Conservation (phyloP, 257 asterid genomes). For the Thymus quinquecostatus region DNA sequence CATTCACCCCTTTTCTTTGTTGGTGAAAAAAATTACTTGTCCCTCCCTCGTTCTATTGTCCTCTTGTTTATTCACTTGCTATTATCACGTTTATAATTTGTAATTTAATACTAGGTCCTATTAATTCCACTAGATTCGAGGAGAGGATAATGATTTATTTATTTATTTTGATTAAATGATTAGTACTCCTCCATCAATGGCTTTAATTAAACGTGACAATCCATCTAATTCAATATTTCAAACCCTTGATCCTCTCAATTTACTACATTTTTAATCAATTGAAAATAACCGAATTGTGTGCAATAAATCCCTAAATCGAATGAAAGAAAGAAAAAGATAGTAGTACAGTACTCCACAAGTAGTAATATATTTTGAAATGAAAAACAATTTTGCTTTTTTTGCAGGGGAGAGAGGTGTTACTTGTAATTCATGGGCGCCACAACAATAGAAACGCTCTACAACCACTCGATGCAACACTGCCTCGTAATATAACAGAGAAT, state of each 20-base stretch:
- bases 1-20: slow-evolving; percentile 15
- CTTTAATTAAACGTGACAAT: background rate
- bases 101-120: background rate
- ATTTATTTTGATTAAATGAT: background rate
- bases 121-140: background rate
- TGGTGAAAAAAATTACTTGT: background rate
- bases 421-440: slow-evolving; percentile 47
- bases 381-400: background rate
- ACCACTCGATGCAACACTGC: slow-evolving; percentile 40
- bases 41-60: background rate
- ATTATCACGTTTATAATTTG: background rate
- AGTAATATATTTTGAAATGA: no score
- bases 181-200: background rate
- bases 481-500: no score
- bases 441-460: slow-evolving; percentile 28
- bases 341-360: no score
- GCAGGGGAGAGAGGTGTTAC: slow-evolving; percentile 38
- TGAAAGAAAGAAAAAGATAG: no score
- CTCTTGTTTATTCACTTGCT: background rate
- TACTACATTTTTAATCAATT: background rate
- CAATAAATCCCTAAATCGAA: no score
- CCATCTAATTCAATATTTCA: background rate
- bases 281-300: no score
- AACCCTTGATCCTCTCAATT: background rate
- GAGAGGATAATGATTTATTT: background rate